These are phyloP conservation scores for Aspergillus quadrilineatus DNA, from an alignment of 2,329 filamentous ascomycete species.

Conservation along the genomic window DNA sequence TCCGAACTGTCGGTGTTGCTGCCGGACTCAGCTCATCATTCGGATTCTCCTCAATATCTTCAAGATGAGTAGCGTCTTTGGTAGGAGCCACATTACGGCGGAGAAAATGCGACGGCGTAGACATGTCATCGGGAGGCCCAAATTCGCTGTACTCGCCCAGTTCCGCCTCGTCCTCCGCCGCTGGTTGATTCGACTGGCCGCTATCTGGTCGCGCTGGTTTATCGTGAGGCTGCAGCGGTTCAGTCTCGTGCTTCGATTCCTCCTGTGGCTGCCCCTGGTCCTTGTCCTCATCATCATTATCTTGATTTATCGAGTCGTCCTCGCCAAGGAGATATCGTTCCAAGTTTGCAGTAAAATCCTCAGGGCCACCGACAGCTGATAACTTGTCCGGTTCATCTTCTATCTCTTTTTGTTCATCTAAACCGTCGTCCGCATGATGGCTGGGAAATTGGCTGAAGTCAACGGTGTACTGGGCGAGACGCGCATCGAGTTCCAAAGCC, in stretches of 20 bases:
- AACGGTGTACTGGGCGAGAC: slow-evolving; percentile 41
- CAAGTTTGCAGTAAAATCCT: slow-evolving; percentile 45
- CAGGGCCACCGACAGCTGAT: slow-evolving; percentile 42
- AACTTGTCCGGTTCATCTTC: slow-evolving; percentile 26
- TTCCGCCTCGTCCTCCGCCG: slow-evolving; percentile 32
- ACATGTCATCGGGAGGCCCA: slow-evolving; percentile 45
- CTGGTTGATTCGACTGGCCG: slow-evolving; percentile 26
- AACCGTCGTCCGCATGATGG: slow-evolving; percentile 24
- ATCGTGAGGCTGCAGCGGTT: neutral
- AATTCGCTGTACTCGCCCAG: slow-evolving; percentile 44
- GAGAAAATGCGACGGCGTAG: slow-evolving; percentile 43
- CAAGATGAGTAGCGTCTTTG: slow-evolving; percentile 36
- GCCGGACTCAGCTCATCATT: slow-evolving; percentile 17
- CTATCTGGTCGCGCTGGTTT: slow-evolving; percentile 19
- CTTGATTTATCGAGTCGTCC: slow-evolving; percentile 21
- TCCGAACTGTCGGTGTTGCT: slow-evolving; percentile 30
- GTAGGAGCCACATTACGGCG: slow-evolving; percentile 27
- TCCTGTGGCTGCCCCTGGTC: slow-evolving; percentile 10
- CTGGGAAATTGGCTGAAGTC: slow-evolving; percentile 41
- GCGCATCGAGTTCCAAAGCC: slow-evolving; percentile 37
- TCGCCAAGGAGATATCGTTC: slow-evolving; percentile 40
- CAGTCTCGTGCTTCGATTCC: slow-evolving; percentile 17
- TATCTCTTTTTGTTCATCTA: slow-evolving; percentile 27
- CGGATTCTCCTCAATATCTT: slow-evolving; percentile 39
- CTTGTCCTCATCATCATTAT: slow-evolving; percentile 10